phyloP scores from a whole-genome alignment of 805 yeast genomes.

The Pichia kluyveri region DNA sequence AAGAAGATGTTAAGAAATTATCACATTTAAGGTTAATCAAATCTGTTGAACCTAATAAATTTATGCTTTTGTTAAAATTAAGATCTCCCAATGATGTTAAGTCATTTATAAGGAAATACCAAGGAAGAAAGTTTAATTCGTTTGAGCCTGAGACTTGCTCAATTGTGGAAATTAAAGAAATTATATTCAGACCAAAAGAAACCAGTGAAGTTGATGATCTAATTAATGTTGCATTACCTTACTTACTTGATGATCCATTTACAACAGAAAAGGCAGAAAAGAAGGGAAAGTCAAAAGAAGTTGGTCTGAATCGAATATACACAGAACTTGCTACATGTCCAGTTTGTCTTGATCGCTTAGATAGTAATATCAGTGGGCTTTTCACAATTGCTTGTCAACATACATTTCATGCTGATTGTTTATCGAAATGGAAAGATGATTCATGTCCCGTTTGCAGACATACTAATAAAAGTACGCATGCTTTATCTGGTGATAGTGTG shows the following conservation, averaged over 20 bases:
- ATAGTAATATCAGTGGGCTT: slow-evolving; percentile 68
- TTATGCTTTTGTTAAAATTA: slow-evolving; percentile 73
- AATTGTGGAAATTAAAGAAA: slow-evolving; percentile 58
- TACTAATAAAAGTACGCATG: slow-evolving; percentile 32
- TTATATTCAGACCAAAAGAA: slow-evolving; percentile 32
- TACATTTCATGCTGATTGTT: slow-evolving; percentile 83
- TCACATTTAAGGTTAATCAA: slow-evolving; percentile 68
- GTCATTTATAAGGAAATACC: slow-evolving; percentile 54
- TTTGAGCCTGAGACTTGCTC: slow-evolving; percentile 88
- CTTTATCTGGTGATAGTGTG: neutral
- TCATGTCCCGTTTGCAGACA: slow-evolving; percentile 88
- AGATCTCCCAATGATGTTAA: slow-evolving; percentile 44
- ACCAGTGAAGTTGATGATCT: slow-evolving; percentile 4
- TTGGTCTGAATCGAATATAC: slow-evolving; percentile 18
- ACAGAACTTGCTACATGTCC: slow-evolving; percentile 85
- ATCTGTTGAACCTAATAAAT: slow-evolving; percentile 57
- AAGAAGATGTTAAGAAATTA: slow-evolving; percentile 40
- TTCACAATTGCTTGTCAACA: slow-evolving; percentile 89
- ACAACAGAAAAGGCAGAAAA: slow-evolving; percentile 25
- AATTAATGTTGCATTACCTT: slow-evolving; percentile 41
- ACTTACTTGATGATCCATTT: slow-evolving; percentile 65
- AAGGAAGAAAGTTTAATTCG: slow-evolving; percentile 71
- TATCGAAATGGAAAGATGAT: slow-evolving; percentile 83
- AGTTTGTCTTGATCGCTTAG: slow-evolving; percentile 85
- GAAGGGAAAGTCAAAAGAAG: neutral